Conservation (phyloP, 2,329 filamentous ascomycete species). For the Verticillium isaacii region DNA sequence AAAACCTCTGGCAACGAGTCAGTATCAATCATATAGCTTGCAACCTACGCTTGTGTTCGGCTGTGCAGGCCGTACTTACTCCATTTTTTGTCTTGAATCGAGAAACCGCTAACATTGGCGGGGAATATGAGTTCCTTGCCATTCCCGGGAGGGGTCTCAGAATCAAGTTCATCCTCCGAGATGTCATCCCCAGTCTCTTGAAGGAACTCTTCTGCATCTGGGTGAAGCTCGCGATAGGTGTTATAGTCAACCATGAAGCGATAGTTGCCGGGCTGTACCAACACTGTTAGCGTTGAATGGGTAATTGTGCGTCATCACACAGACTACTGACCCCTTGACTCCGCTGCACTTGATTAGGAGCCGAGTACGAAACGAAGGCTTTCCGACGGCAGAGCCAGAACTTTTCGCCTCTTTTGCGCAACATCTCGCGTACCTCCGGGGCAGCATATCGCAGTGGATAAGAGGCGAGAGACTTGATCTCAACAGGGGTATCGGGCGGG, state of each 20-base stretch:
- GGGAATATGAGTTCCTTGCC: not conserved
- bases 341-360: not conserved
- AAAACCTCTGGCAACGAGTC: not conserved
- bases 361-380: not conserved
- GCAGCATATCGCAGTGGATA: not conserved
- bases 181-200: not conserved
- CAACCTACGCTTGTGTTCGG: not conserved
- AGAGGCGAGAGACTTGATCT: not conserved
- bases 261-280: not conserved
- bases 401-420: not conserved
- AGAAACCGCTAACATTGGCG: not conserved
- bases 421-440: not conserved
- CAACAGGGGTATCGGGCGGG: not conserved
- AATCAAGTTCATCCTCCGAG: not conserved
- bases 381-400: not conserved
- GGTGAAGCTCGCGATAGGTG: slow-evolving; percentile 1
- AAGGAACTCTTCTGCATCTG: not conserved
- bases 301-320: not conserved
- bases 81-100: slow-evolving; percentile 3
- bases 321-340: not conserved
- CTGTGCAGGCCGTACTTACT: not conserved
- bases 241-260: not conserved
- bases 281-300: not conserved
- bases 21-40: not conserved
- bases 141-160: not conserved